Evolutionary conservation across 768 basidiomycete genomes (phyloP), one percentile per base, ranked within the genome.

Genomic region (Kwoniella europaea): DNA sequence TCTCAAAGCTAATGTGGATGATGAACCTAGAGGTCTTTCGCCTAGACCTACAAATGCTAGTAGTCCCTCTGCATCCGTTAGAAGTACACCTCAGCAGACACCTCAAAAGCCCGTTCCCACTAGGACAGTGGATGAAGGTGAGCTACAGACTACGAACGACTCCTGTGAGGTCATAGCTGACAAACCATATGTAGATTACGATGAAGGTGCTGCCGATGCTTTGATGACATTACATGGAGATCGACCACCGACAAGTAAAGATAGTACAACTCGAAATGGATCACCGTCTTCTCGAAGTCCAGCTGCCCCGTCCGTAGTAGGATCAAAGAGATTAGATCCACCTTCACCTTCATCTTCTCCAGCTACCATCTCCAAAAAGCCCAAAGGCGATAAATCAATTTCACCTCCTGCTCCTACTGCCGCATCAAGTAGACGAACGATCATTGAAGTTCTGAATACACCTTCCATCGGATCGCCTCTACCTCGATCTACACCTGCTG

Each of bases 191-290:
- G 2, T 50, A 83, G 92, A 97, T 76, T 97, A 97, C 75, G 94
- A 98, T 76, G 94, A 94, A 82, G 92, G 91, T 27, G 91, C 90
- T n/a, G 89, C 92, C 4, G 93, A 93, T 74, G 89, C 92, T 0
- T 85, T 97, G 43, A 92, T 97, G 83, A 89, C 87, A 2, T 86
- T 97, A 68, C 84, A 90, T 15, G 84, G 84, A 1, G 84, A 83
- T 74, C 76, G 81, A 66, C 72, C 69, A 15, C 53, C 73, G 4
- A 50, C 54, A 42, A 56, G 69, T 24, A 68, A 70, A 24, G 66
- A 64, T 43, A 71, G 66, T 54, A 63, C 52, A 0, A 53, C 42
- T 4, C 68, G 53, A n/a, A 67, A 68, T 20, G 68, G 61, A 10
- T 64, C 55, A 4, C 71, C 22, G 43, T 43, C 62, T 18, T 55